Evolutionary conservation across 176 grass and related monocot species (phyloP).

Genomic region (Stipa capillata): DNA sequence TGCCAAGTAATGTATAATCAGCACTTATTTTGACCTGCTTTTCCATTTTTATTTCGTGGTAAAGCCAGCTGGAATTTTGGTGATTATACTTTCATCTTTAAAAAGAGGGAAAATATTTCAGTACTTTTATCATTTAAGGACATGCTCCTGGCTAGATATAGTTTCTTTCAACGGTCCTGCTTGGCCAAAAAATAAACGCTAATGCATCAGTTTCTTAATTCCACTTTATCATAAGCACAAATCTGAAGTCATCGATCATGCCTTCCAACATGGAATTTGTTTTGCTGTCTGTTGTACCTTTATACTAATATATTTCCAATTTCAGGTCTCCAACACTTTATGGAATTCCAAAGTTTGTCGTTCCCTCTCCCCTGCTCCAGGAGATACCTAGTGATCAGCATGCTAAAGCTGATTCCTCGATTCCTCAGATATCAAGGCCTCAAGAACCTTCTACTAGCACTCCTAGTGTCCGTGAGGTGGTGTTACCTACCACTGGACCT

Average conservation of each 20-base stretch:
- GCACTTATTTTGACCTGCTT: neutral
- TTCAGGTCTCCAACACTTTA: slow-evolving; percentile 70
- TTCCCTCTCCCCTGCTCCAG: slow-evolving; percentile 19
- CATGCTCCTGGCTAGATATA: neutral
- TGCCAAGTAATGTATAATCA: neutral
- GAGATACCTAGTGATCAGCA: slow-evolving; percentile 51
- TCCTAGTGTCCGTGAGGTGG: slow-evolving; percentile 54
- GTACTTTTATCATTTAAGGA: no score
- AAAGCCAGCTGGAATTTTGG: neutral
- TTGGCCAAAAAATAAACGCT: neutral
- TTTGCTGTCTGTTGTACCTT: slow-evolving; percentile 13
- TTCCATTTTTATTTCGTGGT: neutral
- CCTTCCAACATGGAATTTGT: neutral
- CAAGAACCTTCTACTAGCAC: slow-evolving; percentile 65
- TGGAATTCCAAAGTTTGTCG: slow-evolving; percentile 58
- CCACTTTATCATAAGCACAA: neutral
- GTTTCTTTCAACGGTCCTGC: neutral
- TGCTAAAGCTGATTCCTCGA: slow-evolving; percentile 37
- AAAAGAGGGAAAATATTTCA: neutral
- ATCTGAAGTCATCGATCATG: slow-evolving; percentile 1
- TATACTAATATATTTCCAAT: slow-evolving; percentile 12
- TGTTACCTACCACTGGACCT: slow-evolving; percentile 46
- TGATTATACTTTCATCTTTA: neutral
- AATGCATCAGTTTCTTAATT: neutral
- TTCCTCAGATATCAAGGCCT: slow-evolving; percentile 47